Base-by-base conservation (phyloP, 495 filamentous ascomycete species). In the Zalerion maritima region DNA sequence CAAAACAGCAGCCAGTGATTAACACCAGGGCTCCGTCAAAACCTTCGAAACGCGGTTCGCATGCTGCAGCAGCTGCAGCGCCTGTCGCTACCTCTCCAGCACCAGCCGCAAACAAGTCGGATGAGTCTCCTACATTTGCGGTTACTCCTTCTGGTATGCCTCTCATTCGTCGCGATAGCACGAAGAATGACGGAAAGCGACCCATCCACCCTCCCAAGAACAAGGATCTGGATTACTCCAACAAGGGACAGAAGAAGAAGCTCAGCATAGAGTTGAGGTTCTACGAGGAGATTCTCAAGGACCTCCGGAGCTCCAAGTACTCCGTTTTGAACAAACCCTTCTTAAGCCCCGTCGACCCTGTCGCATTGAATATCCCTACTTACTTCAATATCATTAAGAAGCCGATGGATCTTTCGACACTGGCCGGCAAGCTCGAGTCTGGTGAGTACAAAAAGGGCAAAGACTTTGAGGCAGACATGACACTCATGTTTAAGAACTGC, bases 341-440 rank as follows among this genome's bases (percentile, higher is more conserved):
- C 55, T 57, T 79, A 41, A 50, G 55, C 3, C 81, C 87, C 0
- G 89, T 97, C 10, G 89, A 97, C 42, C 87, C 91, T 0, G 86
- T 94, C 14, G 87, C 85, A 3, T 56, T 94, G 34, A 86, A 91
- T 53, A 94, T 97, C 34, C 89, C 89, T 1, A 70, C 77, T 11
- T 97, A 97, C 46, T 83, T 85, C 49, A 84, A 76, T 41, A 57
- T 96, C 40, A 80, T 97, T 54, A 94, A 91, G 59, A 80, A 84
- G 44, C 89, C 89, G 2, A 97, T 96, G 89, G 89, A 97, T 43
- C 57, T 97, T 14, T 57, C 63, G 2, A 94, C 83, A 6, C 73
- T 91, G 40, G 54, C 62, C 30, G 55, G 60, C 28, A 94, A 92
- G 52, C 62, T 93, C 13, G 70, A 73, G 31, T 62, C 67, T 5